Evolutionary conservation across 2,329 filamentous ascomycete species (phyloP), one percentile per base, ranked within the genome.

Genomic region (Colletotrichum higginsianum): DNA sequence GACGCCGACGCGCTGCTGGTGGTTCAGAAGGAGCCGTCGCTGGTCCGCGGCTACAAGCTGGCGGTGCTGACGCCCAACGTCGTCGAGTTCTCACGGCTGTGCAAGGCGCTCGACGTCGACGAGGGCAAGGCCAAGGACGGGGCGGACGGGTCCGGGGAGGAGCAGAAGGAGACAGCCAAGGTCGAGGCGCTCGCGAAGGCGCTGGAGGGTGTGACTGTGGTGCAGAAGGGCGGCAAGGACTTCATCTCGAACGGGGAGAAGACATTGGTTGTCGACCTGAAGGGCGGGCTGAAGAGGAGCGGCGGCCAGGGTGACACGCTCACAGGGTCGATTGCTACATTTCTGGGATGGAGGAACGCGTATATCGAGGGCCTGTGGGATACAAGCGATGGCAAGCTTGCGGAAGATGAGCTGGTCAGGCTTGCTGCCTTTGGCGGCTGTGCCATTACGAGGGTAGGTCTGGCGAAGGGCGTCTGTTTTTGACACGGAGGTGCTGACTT

Each of bases 291-390:
- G 80, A 99, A 99, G 89, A 88, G 96, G 75, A 96, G 94, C 69
- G 96, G 96, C 58, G 96, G 96, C 0, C 96, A 99, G 83, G 96
- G 96, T 2, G 96, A 99, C 83, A 98, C 96, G 4, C 85, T 99
- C 75, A 98, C 96, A 0, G 96, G 96, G 1, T 91, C 91, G 44
- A 85, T 99, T 75, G 96, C 93, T 1, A 98, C 96, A 4, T 90
- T 99, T 75, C 82, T 98, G 74, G 95, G 90, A 1, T 99, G 96
- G 91, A 88, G 96, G 72, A 92, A 91, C 80, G 94, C 94, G 26
- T 99, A 99, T 81, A 86, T 94, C 65, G 93, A 98, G 69, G 87
- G 87, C 38, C 82, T 98, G 4, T 98, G 96, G 96, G 71, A 74
- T 18, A 52, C 55, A 3, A 71, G 73, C 7, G 71, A 67, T 9